These are phyloP conservation scores for Rhododendron kiyosumense DNA, from an alignment of 148 eudicot genomes.

Conservation along the genomic window DNA sequence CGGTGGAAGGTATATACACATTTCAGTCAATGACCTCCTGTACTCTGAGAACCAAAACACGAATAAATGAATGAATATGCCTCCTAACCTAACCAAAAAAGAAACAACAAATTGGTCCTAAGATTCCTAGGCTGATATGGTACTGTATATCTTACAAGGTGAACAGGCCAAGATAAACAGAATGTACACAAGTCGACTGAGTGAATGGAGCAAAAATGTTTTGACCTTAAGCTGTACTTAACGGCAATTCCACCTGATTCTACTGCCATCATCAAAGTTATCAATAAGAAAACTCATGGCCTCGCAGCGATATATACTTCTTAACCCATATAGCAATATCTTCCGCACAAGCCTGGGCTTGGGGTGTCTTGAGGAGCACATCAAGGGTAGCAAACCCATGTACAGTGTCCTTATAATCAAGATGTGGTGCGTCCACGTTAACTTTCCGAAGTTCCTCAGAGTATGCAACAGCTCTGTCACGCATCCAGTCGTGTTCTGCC, in stretches of 20 bases:
- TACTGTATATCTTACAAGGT: not conserved
- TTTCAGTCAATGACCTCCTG: conserved; percentile 1
- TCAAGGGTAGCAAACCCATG: conserved; percentile 93
- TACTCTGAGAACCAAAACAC: conserved; percentile 5
- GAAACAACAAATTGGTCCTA: not conserved
- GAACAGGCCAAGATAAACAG: not conserved
- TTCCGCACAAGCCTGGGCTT: conserved; percentile 81
- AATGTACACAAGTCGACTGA: not conserved
- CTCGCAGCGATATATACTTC: conserved; percentile 78
- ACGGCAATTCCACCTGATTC: not conserved
- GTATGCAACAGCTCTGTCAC: conserved; percentile 83
- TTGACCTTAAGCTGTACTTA: not conserved
- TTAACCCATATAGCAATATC: conserved; percentile 91
- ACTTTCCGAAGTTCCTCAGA: conserved; percentile 78
- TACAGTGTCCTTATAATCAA: conserved; percentile 77
- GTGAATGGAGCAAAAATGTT: not conserved
- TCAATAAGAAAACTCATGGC: conserved; percentile 80
- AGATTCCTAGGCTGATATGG: too few relatives aligned
- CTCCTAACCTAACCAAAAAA: not conserved
- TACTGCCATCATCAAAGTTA: not conserved
- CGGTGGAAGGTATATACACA: not conserved
- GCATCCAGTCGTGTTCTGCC: conserved; percentile 94
- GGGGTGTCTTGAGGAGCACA: conserved; percentile 69
- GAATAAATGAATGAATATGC: not conserved
- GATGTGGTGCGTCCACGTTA: conserved; percentile 77